Base-by-base conservation (phyloP, 805 yeast genomes). In the Diddensiella caesifluorescens region DNA sequence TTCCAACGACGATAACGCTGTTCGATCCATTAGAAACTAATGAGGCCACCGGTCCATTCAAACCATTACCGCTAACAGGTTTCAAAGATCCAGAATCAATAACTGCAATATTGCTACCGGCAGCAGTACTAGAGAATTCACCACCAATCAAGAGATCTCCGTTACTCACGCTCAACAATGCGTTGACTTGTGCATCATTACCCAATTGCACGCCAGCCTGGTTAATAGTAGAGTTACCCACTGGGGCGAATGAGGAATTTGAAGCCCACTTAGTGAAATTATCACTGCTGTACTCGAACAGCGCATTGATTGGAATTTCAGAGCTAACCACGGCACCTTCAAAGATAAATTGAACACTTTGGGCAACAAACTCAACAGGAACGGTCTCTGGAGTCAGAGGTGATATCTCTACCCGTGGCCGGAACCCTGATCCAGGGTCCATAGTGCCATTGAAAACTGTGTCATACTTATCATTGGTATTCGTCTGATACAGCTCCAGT, bases 401-500 rank as follows among this genome's bases (percentile, higher is more conserved):
- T 3, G 67, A 55, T 48, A 83, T 50, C 4, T 64, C 66, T 7
- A 83, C 64, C 16, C 63, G 64, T 1, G 76, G 73, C 2, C 70
- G 52, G 27, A 70, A 62, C 1, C 47, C 51, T 12, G 51, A 35
- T 3, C 41, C 36, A 1, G 75, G 73, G 18, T 75, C 70, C 37
- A 89, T 59, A 45, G 75, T 76, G 1, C 97, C 98, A 32, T 72
- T 66, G 59, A 65, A 90, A 5, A 92, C 56, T 15, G 72, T 68
- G 60, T 92, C 97, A 59, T 86, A 90, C 60, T 92, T 92, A 37
- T 80, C 73, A 42, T 77, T 73, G 26, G 76, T 68, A 59, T 92
- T 92, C 36, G 86, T 87, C 63, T 92, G 97, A 58, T 77, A 87
- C 18, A 90, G 67, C 1, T 76, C 53, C 3, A 79, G 52, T 1